Conservation (phyloP, 768 basidiomycete genomes). For the Boletus rufocinnamomeus region DNA sequence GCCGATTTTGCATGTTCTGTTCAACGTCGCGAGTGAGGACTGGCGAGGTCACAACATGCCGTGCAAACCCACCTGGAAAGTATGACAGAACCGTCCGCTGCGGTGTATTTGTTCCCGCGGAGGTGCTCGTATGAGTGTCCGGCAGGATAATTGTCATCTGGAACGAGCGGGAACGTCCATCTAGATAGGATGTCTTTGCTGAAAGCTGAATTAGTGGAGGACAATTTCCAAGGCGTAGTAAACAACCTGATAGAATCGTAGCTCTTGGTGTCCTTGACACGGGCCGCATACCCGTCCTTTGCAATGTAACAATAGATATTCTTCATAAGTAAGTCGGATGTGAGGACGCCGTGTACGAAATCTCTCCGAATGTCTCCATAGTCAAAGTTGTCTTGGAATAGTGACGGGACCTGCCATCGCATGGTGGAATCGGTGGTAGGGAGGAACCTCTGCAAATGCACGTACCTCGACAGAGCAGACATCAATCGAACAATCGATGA, state of each 20-base stretch:
- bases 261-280: constrained; percentile 89
- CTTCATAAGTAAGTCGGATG: constrained; percentile 92
- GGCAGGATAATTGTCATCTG: constrained; percentile 89
- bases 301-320: constrained; percentile 90
- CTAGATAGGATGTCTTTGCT: constrained; percentile 93
- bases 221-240: not conserved
- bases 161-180: constrained; percentile 95
- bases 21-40: not conserved
- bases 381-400: constrained; percentile 99
- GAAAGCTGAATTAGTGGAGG: constrained; percentile 7
- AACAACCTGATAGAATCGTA: constrained; percentile 84
- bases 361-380: constrained; percentile 89
- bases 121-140: constrained; percentile 83
- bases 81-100: constrained; percentile 72
- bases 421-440: constrained; percentile 2
- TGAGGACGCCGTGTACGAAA: constrained; percentile 93
- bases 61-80: constrained; percentile 69
- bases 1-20: constrained; percentile 79
- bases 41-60: not conserved
- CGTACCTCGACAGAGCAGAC: constrained; percentile 90
- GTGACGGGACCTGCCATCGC: constrained; percentile 75
- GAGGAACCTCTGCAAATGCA: not conserved
- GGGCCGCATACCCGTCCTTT: constrained; percentile 87
- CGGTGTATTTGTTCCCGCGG: constrained; percentile 86
- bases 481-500: constrained; percentile 87